Evolutionary conservation across 768 basidiomycete species (phyloP).

Genomic region (Kwoniella bestiolae): DNA sequence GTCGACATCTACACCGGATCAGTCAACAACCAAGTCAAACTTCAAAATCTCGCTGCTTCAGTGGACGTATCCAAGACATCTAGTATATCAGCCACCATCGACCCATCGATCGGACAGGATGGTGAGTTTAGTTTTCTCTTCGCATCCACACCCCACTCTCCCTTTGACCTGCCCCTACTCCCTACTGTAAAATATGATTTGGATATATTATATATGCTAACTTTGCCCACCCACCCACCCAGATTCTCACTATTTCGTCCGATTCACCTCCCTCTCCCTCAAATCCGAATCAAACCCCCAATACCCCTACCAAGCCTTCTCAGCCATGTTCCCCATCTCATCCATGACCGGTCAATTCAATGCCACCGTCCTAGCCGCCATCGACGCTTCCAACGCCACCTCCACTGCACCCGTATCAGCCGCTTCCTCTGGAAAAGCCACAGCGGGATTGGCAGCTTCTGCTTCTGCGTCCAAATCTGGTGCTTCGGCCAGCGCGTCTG

Average conservation of each 20-base stretch:
- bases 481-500: too few species aligned
- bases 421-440: background rate
- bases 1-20: conserved; percentile 56
- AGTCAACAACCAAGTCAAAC: conserved; percentile 45
- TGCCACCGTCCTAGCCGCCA: conserved; percentile 63
- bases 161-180: background rate
- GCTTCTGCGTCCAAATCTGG: conserved; percentile 10
- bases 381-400: conserved; percentile 64
- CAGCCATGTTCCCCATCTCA: conserved; percentile 64
- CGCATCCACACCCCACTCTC: background rate
- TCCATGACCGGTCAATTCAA: conserved; percentile 74
- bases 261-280: conserved; percentile 66
- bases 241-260: conserved; percentile 67
- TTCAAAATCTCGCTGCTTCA: conserved; percentile 53
- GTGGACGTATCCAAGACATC: conserved; percentile 54
- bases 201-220: background rate
- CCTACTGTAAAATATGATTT: background rate
- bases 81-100: conserved; percentile 45
- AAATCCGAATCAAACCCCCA: conserved; percentile 64
- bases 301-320: conserved; percentile 73
- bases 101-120: conserved; percentile 49
- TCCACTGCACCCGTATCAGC: conserved; percentile 7
- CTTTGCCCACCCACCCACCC: too few species aligned
- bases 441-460: conserved; percentile 11
- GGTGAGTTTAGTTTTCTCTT: conserved; percentile 29